A percentile compares a stretch with the other conserved stretches of the same genome.
These are phyloP conservation scores for Penicillium malachiteum DNA, from an alignment of 495 filamentous ascomycete genomes.

Conservation along the genomic window DNA sequence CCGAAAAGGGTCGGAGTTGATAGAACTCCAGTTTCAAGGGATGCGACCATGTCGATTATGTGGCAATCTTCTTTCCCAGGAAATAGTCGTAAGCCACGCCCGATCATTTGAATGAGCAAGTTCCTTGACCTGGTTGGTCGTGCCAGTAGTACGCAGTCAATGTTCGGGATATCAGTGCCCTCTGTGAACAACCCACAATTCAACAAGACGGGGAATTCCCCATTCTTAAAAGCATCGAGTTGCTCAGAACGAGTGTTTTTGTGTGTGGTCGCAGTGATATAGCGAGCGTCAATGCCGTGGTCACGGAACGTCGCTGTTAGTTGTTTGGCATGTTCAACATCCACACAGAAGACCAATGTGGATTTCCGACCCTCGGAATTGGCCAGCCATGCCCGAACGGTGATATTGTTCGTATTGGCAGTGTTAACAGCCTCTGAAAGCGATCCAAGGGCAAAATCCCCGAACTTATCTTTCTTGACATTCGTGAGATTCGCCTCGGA, in stretches of 20 bases:
- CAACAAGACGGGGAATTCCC: constrained; percentile 82
- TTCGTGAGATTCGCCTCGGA: constrained; percentile 71
- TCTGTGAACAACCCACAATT: constrained; percentile 98
- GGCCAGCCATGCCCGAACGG: constrained; percentile 78
- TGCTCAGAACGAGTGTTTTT: constrained; percentile 61
- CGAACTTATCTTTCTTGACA: constrained; percentile 62
- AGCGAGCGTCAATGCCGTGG: constrained; percentile 77
- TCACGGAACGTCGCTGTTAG: constrained; percentile 74
- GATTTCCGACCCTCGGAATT: constrained; percentile 73
- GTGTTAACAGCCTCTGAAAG: constrained; percentile 84
- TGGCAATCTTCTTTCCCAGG: constrained; percentile 86
- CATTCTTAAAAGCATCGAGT: constrained; percentile 68
- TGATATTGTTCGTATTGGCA: constrained; percentile 70
- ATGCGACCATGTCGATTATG: constrained; percentile 93
- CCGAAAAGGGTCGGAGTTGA: constrained; percentile 93
- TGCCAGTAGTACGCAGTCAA: constrained; percentile 89
- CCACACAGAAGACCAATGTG: constrained; percentile 90
- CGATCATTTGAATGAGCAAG: constrained; percentile 95
- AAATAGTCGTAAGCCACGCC: constrained; percentile 81
- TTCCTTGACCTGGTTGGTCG: constrained; percentile 88
- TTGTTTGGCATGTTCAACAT: constrained; percentile 72
- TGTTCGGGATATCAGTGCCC: constrained; percentile 95
- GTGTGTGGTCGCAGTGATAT: constrained; percentile 75
- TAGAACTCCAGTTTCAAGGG: constrained; percentile 74
- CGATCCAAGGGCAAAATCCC: constrained; percentile 74